phyloP scores from a whole-genome alignment of 2,329 filamentous ascomycete species.

The Pseudocercospora crystallina region DNA sequence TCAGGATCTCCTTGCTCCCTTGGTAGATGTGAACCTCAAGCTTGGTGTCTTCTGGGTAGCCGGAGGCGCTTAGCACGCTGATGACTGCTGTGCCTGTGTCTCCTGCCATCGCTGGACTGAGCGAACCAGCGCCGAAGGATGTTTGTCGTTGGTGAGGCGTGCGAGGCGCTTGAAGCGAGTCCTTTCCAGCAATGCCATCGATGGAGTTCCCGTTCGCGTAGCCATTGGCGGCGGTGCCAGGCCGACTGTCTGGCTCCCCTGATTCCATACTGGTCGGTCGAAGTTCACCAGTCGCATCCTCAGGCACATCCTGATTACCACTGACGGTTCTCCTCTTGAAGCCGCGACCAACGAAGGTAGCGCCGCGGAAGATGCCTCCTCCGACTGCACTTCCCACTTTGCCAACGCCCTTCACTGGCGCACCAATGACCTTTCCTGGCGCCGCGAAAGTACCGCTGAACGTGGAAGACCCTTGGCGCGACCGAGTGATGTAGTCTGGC shows the following conservation, averaged over 20 bases:
- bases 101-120: slow-evolving; percentile 32
- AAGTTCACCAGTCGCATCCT: slow-evolving; percentile 25
- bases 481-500: slow-evolving; percentile 83
- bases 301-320: slow-evolving; percentile 42
- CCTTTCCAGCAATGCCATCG: slow-evolving; percentile 24
- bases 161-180: slow-evolving; percentile 25
- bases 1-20: slow-evolving; percentile 74
- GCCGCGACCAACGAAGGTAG: slow-evolving; percentile 84
- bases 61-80: slow-evolving; percentile 73
- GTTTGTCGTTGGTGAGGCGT: slow-evolving; percentile 48
- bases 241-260: slow-evolving; percentile 19
- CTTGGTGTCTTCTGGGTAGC: slow-evolving; percentile 58
- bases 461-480: slow-evolving; percentile 85
- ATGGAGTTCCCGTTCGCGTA: slow-evolving; percentile 22
- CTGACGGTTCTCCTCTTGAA: slow-evolving; percentile 71
- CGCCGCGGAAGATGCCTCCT: slow-evolving; percentile 82
- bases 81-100: slow-evolving; percentile 77
- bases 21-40: slow-evolving; percentile 37
- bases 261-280: slow-evolving; percentile 32
- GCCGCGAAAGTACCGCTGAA: slow-evolving; percentile 87
- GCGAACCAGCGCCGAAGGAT: slow-evolving; percentile 41
- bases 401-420: slow-evolving; percentile 88
- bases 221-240: slow-evolving; percentile 21
- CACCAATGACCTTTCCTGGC: slow-evolving; percentile 87
- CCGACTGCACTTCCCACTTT: slow-evolving; percentile 71